Conservation (phyloP, 441 rosid species). For the Croton laevigatus region DNA sequence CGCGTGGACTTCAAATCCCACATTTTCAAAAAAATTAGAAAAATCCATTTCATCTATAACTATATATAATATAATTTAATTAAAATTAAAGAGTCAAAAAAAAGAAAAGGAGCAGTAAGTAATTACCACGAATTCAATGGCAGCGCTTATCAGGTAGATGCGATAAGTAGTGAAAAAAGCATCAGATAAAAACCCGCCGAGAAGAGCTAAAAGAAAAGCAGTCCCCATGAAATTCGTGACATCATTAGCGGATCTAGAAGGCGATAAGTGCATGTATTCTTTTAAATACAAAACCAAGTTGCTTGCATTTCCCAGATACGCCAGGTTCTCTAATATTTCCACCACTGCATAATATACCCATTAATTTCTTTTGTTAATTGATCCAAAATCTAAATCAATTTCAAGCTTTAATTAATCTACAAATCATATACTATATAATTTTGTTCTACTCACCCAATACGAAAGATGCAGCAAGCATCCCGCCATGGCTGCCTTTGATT, state of each 20-base stretch:
- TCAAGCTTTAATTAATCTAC: too few relatives aligned
- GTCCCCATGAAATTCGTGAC: conserved; percentile 99
- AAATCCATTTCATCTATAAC: too few relatives aligned
- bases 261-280: conserved; percentile 78
- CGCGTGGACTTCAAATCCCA: background rate
- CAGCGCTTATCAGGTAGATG: conserved; percentile 76
- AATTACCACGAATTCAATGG: conserved; percentile 72
- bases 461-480: conserved; percentile 80
- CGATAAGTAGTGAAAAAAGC: conserved; percentile 74
- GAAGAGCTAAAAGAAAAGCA: conserved; percentile 88
- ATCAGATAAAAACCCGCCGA: conserved; percentile 92
- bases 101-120: background rate
- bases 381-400: too few relatives aligned
- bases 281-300: conserved; percentile 74
- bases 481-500: conserved; percentile 71
- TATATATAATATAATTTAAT: too few relatives aligned
- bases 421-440: too few relatives aligned
- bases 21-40: background rate
- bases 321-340: conserved; percentile 92
- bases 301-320: conserved; percentile 91
- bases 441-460: conserved; percentile 48
- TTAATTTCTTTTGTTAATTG: background rate
- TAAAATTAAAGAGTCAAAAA: background rate
- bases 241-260: conserved; percentile 70
- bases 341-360: conserved; percentile 36